Evolutionary conservation across 805 yeast genomes (phyloP), one percentile per base, ranked within the genome.

Genomic region (Saccharomycopsis fibuligera): DNA sequence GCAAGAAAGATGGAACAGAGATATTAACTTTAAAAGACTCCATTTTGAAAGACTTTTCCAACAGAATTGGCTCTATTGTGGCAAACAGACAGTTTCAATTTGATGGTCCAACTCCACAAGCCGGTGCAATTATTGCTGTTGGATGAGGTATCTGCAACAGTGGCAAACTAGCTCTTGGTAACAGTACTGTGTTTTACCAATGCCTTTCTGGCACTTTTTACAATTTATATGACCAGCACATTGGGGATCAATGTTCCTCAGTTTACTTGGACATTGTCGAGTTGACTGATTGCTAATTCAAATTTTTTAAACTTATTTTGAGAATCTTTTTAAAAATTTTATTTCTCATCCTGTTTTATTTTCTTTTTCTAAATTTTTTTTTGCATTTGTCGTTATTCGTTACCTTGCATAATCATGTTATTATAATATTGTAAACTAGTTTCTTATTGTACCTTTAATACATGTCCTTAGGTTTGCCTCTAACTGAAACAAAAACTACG

Each of bases 191-290:
- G 10, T 77, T 77, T 64, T 77, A 70, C 67, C 74, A 74, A 62
- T 77, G 82, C 60, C 57, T 66, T 48, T 74, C 80, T 25, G 82
- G 82, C 37, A 70, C 67, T 53, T 77, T 77, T 67, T 75, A 81
- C 81, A 84, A 84, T 75, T 69, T 84, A 67, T 84, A 84, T 67
- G 86, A 81, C 63, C 68, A 79, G 64, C 63, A 69, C 56, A 63
- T 80, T 47, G 87, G 81, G 50, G 65, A 62, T 27, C 85, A 81
- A 61, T 83, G 90, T 74, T 61, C 68, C 48, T 72, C 81, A 50
- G 84, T 84, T 59, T 68, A 78, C 62, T 73, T 84, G 59, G 69
- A 69, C 53, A 69, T 80, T 56, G 77, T 81, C 54, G 78, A 77
- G 59, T 70, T 81, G 57, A 72, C 79, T 54, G 57, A 64, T 40